Evolutionary conservation across 768 basidiomycete species (phyloP).

Genomic region (Plicaturopsis crispa): DNA sequence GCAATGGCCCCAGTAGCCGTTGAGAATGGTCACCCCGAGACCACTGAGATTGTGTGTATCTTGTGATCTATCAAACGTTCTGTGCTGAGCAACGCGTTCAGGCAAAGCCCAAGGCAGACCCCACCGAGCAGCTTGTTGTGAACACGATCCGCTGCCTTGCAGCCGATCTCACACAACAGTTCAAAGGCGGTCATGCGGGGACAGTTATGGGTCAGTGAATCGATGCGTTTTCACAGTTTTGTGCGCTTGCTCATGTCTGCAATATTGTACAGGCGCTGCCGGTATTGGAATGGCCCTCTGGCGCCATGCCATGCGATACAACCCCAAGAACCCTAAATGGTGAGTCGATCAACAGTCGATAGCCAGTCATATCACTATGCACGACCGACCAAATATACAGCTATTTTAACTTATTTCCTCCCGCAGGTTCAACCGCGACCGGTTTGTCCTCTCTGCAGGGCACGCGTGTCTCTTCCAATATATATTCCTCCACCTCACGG

Average conservation of each 20-base stretch:
- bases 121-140: constrained; percentile 5
- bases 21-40: too few relatives aligned
- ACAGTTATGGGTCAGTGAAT: constrained; percentile 5
- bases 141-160: constrained; percentile 10
- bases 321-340: constrained; percentile 10
- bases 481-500: constrained; percentile 9
- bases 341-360: not conserved
- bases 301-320: constrained; percentile 8
- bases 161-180: constrained; percentile 8
- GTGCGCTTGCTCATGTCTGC: not conserved
- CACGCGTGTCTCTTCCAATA: constrained; percentile 10
- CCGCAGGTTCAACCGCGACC: constrained; percentile 6
- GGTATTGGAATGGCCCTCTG: constrained; percentile 8
- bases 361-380: not conserved
- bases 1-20: too few relatives aligned
- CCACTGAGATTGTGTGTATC: too few relatives aligned
- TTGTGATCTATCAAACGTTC: too few relatives aligned
- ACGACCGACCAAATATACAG: too few relatives aligned
- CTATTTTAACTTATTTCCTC: too few relatives aligned
- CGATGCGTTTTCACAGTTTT: too few relatives aligned
- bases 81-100: too few relatives aligned
- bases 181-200: constrained; percentile 9
- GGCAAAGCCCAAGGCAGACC: too few relatives aligned
- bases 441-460: constrained; percentile 8
- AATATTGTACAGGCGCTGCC: constrained; percentile 5